phyloP scores from a whole-genome alignment of 352 stramenopile genomes.

The Globisporangium solare region DNA sequence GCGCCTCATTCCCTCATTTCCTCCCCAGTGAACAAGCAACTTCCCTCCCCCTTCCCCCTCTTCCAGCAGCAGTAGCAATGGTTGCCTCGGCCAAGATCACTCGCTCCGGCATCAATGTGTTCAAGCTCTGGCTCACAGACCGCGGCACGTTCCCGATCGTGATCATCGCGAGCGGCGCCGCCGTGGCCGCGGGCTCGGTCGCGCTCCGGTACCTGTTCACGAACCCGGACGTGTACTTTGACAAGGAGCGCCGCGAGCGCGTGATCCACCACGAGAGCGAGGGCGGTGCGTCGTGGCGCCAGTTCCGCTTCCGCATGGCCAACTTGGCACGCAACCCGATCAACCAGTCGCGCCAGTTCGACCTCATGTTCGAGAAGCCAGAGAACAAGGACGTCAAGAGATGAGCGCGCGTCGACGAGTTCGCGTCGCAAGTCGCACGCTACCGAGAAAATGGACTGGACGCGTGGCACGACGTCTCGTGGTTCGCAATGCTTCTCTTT shows the following conservation, averaged over 20 bases:
- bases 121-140: constrained; percentile 63
- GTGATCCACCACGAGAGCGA: constrained; percentile 45
- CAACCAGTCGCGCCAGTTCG: constrained; percentile 68
- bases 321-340: constrained; percentile 66
- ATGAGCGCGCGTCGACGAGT: constrained; percentile 20
- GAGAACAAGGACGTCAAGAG: constrained; percentile 54
- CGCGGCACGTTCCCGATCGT: constrained; percentile 58
- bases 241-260: constrained; percentile 50
- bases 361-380: constrained; percentile 45
- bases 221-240: constrained; percentile 64
- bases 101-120: constrained; percentile 29
- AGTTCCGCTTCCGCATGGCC: constrained; percentile 62
- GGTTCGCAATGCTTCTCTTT: constrained; percentile 8
- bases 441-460: background rate
- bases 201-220: constrained; percentile 40
- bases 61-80: constrained; percentile 7
- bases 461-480: constrained; percentile 3
- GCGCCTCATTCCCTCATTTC: constrained; percentile 13
- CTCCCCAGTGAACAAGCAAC: constrained; percentile 1
- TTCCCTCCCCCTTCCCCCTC: background rate
- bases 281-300: constrained; percentile 37
- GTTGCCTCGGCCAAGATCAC: constrained; percentile 16
- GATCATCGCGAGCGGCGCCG: constrained; percentile 32
- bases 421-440: background rate
- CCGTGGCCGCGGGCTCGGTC: constrained; percentile 26